A percentile compares a stretch with the other conserved stretches of the same genome.
phyloP scores from a whole-genome alignment of 2,329 filamentous ascomycete species.

The Aureobasidium sp. region DNA sequence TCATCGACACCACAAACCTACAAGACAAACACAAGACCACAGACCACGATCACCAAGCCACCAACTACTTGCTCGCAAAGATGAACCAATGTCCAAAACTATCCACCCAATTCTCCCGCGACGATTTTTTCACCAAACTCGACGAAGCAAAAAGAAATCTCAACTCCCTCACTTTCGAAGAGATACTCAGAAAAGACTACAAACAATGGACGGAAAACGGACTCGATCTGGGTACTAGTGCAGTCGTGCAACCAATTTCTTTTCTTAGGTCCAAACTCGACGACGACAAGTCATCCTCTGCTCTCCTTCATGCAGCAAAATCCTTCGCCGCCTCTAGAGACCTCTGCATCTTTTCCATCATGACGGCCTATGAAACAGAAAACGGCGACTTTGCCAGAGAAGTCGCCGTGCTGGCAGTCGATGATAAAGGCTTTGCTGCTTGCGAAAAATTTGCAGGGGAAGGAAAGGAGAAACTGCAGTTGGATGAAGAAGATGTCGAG shows the following conservation, averaged over 20 bases:
- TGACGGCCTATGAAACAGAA: conserved; percentile 55
- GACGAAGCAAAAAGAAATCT: conserved; percentile 60
- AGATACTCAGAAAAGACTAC: conserved; percentile 74
- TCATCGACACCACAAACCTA: conserved; percentile 66
- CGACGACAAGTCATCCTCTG: conserved; percentile 27
- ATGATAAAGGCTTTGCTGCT: conserved; percentile 41
- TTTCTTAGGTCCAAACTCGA: conserved; percentile 51
- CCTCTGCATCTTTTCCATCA: conserved; percentile 57
- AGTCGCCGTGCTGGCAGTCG: conserved; percentile 57
- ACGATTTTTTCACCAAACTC: conserved; percentile 44
- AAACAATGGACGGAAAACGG: conserved; percentile 61
- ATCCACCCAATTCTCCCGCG: conserved; percentile 33
- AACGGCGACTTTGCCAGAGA: conserved; percentile 55
- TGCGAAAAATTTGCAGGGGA: conserved; percentile 47
- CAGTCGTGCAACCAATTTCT: conserved; percentile 53
- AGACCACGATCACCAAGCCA: conserved; percentile 50
- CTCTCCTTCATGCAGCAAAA: conserved; percentile 43
- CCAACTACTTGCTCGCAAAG: conserved; percentile 50
- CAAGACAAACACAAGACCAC: conserved; percentile 54
- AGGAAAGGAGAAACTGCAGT: conserved; percentile 42
- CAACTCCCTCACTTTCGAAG: conserved; percentile 49
- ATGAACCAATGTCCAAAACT: conserved; percentile 33
- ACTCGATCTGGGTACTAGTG: conserved; percentile 57
- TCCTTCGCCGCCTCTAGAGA: conserved; percentile 48
- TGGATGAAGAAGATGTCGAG: conserved; percentile 39